Base-by-base conservation (phyloP, 768 basidiomycete species). In the Boletellus ananas region DNA sequence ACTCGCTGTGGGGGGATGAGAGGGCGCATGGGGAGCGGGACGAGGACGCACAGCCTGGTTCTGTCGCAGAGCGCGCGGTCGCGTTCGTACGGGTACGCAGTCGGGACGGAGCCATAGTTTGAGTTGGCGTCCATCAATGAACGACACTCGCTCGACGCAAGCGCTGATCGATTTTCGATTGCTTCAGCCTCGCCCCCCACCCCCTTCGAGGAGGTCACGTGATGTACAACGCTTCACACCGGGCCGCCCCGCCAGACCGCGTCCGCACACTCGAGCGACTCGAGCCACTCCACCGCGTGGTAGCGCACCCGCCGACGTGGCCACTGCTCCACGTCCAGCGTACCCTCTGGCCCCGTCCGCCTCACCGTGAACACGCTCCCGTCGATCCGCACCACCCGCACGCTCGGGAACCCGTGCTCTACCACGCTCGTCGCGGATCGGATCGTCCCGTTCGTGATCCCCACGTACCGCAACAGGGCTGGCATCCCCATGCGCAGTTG, bases 401-500 rank as follows among this genome's bases (percentile, higher is more conserved):
- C 80, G 69, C 76, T 79, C 0, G 82, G 79, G 64, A 86, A 86
- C 3, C 81, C 81, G 14, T 75, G 74, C 53, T 81, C 79, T 20
- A 85, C 72, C 10, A 84, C 67, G 10, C 62, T 67, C 17, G 69
- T 58, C 5, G 70, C 70, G 31, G 69, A 65, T 16, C 70, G 70
- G 17, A 78, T 49, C 39, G 72, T 63, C 57, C 77, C 69, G 49
- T 81, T 79, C 9, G 73, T 70, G n/a, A 86, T 66, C 1, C 77
- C 79, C 25, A 85, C 70, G 62, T 80, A 85, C 29, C 74, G 71
- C 47, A 87, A 63, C 33, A 61, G 50, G 0, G 75, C 74, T 0
- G 84, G 83, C 25, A 85, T 64, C 0, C 83, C 83, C 4, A 74
- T 63, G 20, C 79, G 78, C 9, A 86, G 64, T 78, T 84, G 83